Evolutionary conservation across 1,284 basidiomycete species (phyloP).

Genomic region (Thelephora terrestris): DNA sequence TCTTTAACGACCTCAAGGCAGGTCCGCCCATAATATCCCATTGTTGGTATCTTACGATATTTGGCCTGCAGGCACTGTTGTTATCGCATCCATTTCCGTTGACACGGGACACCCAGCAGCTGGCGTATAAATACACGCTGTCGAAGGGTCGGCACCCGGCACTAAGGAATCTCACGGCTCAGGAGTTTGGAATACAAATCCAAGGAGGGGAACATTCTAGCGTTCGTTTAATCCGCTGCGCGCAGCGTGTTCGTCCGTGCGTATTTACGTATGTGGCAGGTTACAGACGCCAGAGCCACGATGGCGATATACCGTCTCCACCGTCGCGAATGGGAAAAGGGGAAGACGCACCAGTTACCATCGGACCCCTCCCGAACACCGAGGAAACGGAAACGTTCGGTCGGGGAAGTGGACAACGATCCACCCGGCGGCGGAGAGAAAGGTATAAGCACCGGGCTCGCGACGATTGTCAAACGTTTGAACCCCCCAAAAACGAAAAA

Average conservation of each 20-base stretch:
- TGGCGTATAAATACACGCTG: conserved; percentile 46
- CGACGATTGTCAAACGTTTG: conserved; percentile 40
- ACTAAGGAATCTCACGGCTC: conserved; percentile 72
- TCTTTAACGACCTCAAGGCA: conserved; percentile 87
- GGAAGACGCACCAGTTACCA: conserved; percentile 23
- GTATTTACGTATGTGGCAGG: conserved; percentile 31
- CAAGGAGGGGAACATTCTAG: conserved; percentile 85
- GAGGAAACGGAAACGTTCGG: conserved; percentile 18
- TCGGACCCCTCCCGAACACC: not conserved
- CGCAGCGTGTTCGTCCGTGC: not conserved
- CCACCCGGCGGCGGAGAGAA: conserved; percentile 51
- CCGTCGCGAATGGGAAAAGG: conserved; percentile 77
- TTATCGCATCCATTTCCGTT: conserved; percentile 80
- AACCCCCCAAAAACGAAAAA: conserved; percentile 3
- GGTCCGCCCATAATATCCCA: conserved; percentile 9
- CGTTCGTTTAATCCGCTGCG: conserved; percentile 33
- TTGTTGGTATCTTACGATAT: conserved; percentile 1
- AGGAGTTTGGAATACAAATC: conserved; percentile 78
- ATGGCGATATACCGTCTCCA: conserved; percentile 94
- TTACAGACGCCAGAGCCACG: conserved; percentile 89
- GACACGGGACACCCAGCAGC: conserved; percentile 77
- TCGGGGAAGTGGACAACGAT: conserved; percentile 11
- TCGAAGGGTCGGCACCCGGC: conserved; percentile 61
- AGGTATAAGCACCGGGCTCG: conserved; percentile 64
- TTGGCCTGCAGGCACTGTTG: conserved; percentile 56